Evolutionary conservation across 2,329 filamentous ascomycete genomes (phyloP), one percentile per base, ranked within the genome.

Genomic region (Botrytis tulipae): DNA sequence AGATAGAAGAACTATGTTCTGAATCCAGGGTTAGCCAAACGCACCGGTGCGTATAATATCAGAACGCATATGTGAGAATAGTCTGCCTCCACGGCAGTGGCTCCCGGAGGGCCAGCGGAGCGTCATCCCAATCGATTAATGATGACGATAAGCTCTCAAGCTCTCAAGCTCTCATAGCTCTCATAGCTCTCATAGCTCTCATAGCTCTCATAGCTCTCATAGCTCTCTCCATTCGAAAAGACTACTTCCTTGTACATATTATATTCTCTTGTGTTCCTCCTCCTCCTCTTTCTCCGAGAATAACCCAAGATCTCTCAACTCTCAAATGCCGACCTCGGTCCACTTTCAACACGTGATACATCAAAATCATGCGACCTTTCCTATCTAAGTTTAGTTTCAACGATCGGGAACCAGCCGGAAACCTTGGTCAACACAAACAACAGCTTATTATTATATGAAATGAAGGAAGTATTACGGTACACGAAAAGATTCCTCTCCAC

Each of bases 401-500:
- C 48, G 6, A 42, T 69, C 66, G 48, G 66, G 66, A 68, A 68
- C 46, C 54, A 22, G 16, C 66, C 48, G 48, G 66, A 25, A 68
- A 42, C 66, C 54, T 42, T 40, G 35, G 35, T 42, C 66, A 69
- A n/a, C 66, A 69, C 66, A 57, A 68, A 68, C 66, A 57, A 29
- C 35, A 57, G 66, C 46, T 57, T 29, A 3, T n/a, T n/a, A n/a
- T n/a, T n/a, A 32, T 44, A n/a, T 57, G 25, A 54, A 54, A 40
- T 40, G 14, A 4, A 42, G 7, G 35, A 37, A 37, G 48, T n/a
- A 51, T 6, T 25, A 4, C 12, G 12, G 12, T 14, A 60, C 67
- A 57, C 25, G n/a, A 20, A 60, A 70, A 70, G 67, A 70, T 70
- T 62, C 68, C 68, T 70, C 68, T 61, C 68, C 40, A 44, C 37